These are phyloP conservation scores for Rhodotorula sphaerocarpa DNA, from an alignment of 768 basidiomycete genomes.

Conservation along the genomic window DNA sequence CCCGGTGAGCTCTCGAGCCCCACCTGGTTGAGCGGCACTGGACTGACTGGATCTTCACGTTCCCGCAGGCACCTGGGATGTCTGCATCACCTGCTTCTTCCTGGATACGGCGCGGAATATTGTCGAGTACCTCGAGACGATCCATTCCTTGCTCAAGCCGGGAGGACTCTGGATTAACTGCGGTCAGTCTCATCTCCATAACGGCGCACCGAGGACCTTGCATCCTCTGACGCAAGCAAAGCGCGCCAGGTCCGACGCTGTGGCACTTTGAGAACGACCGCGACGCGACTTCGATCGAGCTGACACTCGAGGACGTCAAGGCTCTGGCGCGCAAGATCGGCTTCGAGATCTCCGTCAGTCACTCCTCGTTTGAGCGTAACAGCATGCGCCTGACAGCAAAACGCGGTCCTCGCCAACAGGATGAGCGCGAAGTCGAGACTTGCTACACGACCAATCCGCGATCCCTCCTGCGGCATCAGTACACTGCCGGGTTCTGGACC, in stretches of 20 bases:
- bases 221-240: neutral
- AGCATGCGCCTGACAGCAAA: neutral
- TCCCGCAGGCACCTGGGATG: slow-evolving; percentile 65
- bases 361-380: neutral
- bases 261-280: slow-evolving; percentile 95
- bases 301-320: slow-evolving; percentile 84
- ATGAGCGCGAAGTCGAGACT: slow-evolving; percentile 68
- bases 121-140: slow-evolving; percentile 77
- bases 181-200: slow-evolving; percentile 50
- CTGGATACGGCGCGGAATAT: slow-evolving; percentile 94
- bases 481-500: slow-evolving; percentile 74
- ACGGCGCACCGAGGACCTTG: neutral
- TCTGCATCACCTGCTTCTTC: slow-evolving; percentile 90
- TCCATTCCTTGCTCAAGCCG: slow-evolving; percentile 69
- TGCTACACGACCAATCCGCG: slow-evolving; percentile 77
- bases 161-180: slow-evolving; percentile 90
- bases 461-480: slow-evolving; percentile 75
- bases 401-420: slow-evolving; percentile 47
- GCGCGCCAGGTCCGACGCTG: slow-evolving; percentile 65
- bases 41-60: too few relatives aligned
- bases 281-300: slow-evolving; percentile 69
- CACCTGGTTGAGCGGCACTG: neutral
- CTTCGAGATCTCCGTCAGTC: slow-evolving; percentile 69
- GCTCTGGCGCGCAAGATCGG: slow-evolving; percentile 62
- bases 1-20: neutral